These are phyloP conservation scores for Trametes cinnabarina DNA, from an alignment of 768 basidiomycete species.

Conservation along the genomic window DNA sequence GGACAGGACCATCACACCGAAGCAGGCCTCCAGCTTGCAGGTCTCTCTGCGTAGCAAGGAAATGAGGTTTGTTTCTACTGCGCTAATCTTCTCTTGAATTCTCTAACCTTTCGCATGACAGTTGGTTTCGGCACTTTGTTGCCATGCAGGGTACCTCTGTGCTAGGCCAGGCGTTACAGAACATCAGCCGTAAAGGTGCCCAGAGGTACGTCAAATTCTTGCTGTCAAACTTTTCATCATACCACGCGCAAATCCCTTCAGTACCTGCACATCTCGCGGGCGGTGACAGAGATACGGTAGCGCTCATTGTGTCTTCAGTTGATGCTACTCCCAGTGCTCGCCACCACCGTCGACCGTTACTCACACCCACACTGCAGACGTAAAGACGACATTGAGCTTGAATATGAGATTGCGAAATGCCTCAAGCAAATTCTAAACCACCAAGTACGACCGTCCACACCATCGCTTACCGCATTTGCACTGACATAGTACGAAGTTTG, in stretches of 20 bases:
- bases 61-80: slow-evolving; percentile 52
- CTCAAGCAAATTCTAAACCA: slow-evolving; percentile 79
- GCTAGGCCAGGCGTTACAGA: slow-evolving; percentile 72
- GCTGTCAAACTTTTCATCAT: no score
- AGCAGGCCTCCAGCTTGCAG: slow-evolving; percentile 72
- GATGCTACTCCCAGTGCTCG: no score
- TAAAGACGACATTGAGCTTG: slow-evolving; percentile 65
- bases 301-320: no score
- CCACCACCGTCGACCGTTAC: no score
- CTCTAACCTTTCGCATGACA: slow-evolving; percentile 29
- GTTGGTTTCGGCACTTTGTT: slow-evolving; percentile 81
- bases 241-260: no score
- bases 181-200: slow-evolving; percentile 67
- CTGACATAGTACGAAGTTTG: slow-evolving; percentile 41
- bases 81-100: background rate
- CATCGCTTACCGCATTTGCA: background rate
- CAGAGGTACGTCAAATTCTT: slow-evolving; percentile 48
- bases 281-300: no score
- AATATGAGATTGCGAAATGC: slow-evolving; percentile 88
- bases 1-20: slow-evolving; percentile 78
- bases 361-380: no score
- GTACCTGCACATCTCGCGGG: no score
- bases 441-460: slow-evolving; percentile 38
- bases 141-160: slow-evolving; percentile 80
- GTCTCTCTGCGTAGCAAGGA: slow-evolving; percentile 81